Evolutionary conservation across 371 early-diverging fungal species (phyloP).

Genomic region (Aphelidium insulamus): DNA sequence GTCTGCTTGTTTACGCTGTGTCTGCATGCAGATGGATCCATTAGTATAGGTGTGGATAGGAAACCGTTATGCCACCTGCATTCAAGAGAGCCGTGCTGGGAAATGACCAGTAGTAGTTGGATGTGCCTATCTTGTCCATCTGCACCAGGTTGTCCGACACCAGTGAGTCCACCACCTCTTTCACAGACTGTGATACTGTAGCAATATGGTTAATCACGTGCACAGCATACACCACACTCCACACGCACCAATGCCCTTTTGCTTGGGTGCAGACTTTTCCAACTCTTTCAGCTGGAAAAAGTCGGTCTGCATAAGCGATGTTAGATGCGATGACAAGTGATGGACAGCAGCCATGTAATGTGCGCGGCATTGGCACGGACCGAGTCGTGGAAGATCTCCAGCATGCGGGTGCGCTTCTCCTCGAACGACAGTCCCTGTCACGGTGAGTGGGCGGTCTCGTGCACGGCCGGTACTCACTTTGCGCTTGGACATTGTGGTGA

Average conservation of each 20-base stretch:
- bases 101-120: slow-evolving; percentile 84
- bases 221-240: not conserved
- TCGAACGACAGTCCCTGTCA: slow-evolving; percentile 38
- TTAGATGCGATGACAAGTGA: not conserved
- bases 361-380: slow-evolving; percentile 11
- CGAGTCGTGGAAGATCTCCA: slow-evolving; percentile 55
- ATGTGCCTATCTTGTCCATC: slow-evolving; percentile 79
- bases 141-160: slow-evolving; percentile 72
- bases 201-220: not conserved
- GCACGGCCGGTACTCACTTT: no score
- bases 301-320: slow-evolving; percentile 3
- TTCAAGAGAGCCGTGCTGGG: slow-evolving; percentile 34
- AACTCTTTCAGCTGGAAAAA: slow-evolving; percentile 70
- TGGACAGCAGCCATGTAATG: not conserved
- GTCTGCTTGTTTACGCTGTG: slow-evolving; percentile 17
- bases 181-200: slow-evolving; percentile 54
- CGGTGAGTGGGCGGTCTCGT: no score
- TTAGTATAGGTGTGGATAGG: slow-evolving; percentile 6
- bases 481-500: no score
- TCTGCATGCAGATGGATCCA: slow-evolving; percentile 2
- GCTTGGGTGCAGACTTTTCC: slow-evolving; percentile 67
- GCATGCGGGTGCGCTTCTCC: slow-evolving; percentile 55
- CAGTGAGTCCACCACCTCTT: slow-evolving; percentile 67
- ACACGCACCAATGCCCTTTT: slow-evolving; percentile 53
- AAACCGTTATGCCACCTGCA: not conserved